These are phyloP conservation scores for Pseudozyma tsukubaensis DNA, from an alignment of 1,284 basidiomycete species.

Conservation along the genomic window DNA sequence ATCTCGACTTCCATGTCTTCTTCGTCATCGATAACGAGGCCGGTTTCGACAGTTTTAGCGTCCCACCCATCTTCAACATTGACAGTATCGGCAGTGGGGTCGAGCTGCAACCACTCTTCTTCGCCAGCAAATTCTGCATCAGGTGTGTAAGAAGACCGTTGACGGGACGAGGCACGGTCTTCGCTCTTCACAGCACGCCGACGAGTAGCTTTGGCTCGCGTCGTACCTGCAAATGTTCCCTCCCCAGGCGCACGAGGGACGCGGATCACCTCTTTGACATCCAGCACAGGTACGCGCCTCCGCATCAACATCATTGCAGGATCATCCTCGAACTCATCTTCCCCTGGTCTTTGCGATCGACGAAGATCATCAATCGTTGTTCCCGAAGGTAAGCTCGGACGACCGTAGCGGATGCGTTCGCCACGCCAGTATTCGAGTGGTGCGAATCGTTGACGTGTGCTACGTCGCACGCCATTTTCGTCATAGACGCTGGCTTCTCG, in stretches of 20 bases:
- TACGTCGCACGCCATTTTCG: conserved; percentile 78
- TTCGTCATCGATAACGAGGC: conserved; percentile 79
- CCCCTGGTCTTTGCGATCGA: conserved; percentile 34
- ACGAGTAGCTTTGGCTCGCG: conserved; percentile 8
- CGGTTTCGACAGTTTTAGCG: conserved; percentile 77
- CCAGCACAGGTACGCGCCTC: conserved; percentile 74
- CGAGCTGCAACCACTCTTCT: conserved; percentile 70
- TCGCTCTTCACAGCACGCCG: conserved; percentile 13
- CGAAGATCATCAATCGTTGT: conserved; percentile 26
- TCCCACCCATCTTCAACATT: conserved; percentile 81
- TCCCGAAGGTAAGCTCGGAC: conserved; percentile 51
- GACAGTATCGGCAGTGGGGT: conserved; percentile 67
- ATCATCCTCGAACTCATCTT: conserved; percentile 56
- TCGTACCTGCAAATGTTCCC: conserved; percentile 65
- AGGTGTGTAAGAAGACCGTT: conserved; percentile 67
- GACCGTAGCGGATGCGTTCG: conserved; percentile 82
- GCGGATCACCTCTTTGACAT: conserved; percentile 81
- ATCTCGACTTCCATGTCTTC: conserved; percentile 75
- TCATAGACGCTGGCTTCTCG: conserved; percentile 36
- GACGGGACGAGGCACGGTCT: conserved; percentile 59
- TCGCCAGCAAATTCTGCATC: conserved; percentile 25
- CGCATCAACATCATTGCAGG: conserved; percentile 31
- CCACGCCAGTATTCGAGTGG: conserved; percentile 94
- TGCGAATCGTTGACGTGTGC: conserved; percentile 77
- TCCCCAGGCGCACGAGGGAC: conserved; percentile 77